Conservation (phyloP, 441 rosid genomes). For the Iberis amara region DNA sequence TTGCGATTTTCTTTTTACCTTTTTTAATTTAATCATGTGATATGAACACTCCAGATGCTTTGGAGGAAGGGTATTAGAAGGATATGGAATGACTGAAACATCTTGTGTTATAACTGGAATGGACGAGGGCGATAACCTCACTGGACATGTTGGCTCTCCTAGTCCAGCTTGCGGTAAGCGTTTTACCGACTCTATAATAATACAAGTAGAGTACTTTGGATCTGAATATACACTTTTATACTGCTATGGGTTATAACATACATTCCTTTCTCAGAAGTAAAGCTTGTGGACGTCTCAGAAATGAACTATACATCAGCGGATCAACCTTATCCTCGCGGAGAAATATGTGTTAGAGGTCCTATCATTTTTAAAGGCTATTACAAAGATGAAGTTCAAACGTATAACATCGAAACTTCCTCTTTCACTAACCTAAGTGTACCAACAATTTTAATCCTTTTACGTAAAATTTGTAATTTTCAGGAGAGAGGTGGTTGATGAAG, state of each 20-base stretch:
- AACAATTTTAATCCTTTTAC: conserved; percentile 5
- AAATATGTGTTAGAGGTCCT: conserved; percentile 97
- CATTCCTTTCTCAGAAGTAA: conserved; percentile 58
- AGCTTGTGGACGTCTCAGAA: conserved; percentile 94
- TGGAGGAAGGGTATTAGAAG: conserved; percentile 71
- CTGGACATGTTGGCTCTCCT: conserved; percentile 97
- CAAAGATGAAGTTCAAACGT: conserved; percentile 97
- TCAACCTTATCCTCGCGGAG: conserved; percentile 90
- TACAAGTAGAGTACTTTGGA: conserved; percentile 9
- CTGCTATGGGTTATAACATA: conserved; percentile 5
- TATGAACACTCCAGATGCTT: conserved; percentile 59
- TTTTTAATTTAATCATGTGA: conserved; percentile 15
- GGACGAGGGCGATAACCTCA: conserved; percentile 70
- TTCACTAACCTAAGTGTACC: conserved; percentile 14
- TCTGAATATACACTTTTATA: conserved; percentile 1
- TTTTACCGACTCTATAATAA: neutral
- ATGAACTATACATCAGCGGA: conserved; percentile 93
- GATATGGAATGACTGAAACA: conserved; percentile 99
- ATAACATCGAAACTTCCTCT: conserved; percentile 23
- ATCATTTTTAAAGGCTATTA: conserved; percentile 72
- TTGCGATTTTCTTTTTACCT: conserved; percentile 12
- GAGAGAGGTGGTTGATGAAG: conserved; percentile 86
- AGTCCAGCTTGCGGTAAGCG: conserved; percentile 88
- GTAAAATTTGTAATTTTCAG: conserved; percentile 35
- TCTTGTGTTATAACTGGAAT: conserved; percentile 68